Evolutionary conservation across 1,284 basidiomycete genomes (phyloP).

Genomic region (Leccinum cinnamomeum): DNA sequence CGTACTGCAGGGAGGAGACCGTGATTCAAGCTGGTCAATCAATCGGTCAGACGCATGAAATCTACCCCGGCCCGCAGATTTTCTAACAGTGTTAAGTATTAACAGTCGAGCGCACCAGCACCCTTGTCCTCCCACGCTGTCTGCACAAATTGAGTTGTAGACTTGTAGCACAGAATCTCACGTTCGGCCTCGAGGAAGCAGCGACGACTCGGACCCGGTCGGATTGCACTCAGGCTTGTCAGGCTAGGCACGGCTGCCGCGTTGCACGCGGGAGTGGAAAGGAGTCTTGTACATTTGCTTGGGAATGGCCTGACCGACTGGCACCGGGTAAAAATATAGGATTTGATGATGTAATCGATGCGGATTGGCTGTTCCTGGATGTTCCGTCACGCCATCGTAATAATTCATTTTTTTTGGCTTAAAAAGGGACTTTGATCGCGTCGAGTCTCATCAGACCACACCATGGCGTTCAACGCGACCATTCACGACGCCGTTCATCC

Average conservation of each 20-base stretch:
- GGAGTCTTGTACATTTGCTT: neutral
- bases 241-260: neutral
- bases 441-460: neutral
- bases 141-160: neutral
- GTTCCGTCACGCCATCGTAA: neutral
- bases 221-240: neutral
- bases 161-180: neutral
- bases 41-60: no score
- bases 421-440: neutral
- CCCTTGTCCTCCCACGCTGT: neutral
- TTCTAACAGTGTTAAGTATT: no score
- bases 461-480: conserved; percentile 40
- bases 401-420: neutral
- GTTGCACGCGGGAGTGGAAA: neutral
- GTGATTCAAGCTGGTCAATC: no score
- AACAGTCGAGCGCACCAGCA: no score
- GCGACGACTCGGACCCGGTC: neutral
- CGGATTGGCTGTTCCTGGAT: neutral
- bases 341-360: neutral
- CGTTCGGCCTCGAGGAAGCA: neutral
- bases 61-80: no score
- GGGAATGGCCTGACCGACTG: neutral
- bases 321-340: neutral
- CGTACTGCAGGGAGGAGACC: no score
- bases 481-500: conserved; percentile 33